These are phyloP conservation scores for Tetrastigma voinierianum DNA, from an alignment of 164 flowering plant species.

Conservation along the genomic window DNA sequence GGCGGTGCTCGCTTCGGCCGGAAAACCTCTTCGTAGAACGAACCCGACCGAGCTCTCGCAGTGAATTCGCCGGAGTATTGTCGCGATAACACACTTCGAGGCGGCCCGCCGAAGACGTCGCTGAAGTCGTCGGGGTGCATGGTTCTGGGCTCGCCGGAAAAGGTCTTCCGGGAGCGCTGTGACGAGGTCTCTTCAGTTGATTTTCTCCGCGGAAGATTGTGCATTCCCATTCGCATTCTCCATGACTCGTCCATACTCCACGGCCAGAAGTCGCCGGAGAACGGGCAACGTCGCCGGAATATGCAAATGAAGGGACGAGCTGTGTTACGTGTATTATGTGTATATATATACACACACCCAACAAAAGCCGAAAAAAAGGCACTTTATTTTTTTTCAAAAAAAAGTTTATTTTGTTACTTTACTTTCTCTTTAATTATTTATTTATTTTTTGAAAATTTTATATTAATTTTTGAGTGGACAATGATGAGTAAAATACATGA, in stretches of 20 bases:
- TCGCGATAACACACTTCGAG: conserved; percentile 49
- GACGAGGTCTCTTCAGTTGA: conserved; percentile 39
- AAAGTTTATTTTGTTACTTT: neutral
- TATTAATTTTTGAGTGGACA: neutral
- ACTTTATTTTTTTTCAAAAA: neutral
- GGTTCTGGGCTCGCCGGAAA: conserved; percentile 9
- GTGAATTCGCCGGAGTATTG: conserved; percentile 37
- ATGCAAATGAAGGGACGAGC: too few species aligned
- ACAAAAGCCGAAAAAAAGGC: neutral
- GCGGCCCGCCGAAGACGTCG: conserved; percentile 97
- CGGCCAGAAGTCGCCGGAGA: conserved; percentile 1
- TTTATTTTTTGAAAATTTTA: neutral
- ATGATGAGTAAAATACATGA: neutral
- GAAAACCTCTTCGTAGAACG: conserved; percentile 64
- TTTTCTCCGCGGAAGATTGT: conserved; percentile 29
- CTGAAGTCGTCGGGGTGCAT: conserved; percentile 50
- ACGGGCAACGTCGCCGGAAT: neutral
- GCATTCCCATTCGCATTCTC: conserved; percentile 55
- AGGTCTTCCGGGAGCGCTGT: conserved; percentile 10
- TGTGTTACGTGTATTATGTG: too few species aligned
- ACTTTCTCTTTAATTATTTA: neutral
- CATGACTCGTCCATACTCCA: conserved; percentile 71
- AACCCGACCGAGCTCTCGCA: neutral
- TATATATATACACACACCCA: too few species aligned
- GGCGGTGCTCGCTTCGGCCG: conserved; percentile 30